Evolutionary conservation across 139 green algal genomes (phyloP), one percentile per base, ranked within the genome.

Genomic region (Eudorina sp.): DNA sequence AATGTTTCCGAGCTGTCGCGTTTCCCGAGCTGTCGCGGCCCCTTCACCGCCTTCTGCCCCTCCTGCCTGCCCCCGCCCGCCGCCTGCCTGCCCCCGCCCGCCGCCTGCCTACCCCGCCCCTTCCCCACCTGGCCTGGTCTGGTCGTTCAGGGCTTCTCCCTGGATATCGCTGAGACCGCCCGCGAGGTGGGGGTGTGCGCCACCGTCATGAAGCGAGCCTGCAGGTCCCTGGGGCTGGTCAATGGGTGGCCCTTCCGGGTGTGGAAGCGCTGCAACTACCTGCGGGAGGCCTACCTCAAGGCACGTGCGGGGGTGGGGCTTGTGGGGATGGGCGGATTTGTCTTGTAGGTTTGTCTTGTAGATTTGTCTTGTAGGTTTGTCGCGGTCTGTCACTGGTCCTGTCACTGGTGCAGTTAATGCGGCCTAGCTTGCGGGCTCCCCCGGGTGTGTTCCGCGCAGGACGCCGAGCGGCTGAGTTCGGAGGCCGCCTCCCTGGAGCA

Each of bases 101-200:
- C 51, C 13, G 51, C 51, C 51, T 58, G 13, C 51, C 51, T 16
- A 58, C 51, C 13, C 16, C 51, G 51, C 16, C 51, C n/a, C n/a
- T n/a, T n/a, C n/a, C n/a, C n/a, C n/a, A n/a, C n/a, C n/a, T n/a
- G n/a, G n/a, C n/a, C n/a, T n/a, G n/a, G n/a, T n/a, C n/a, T n/a
- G n/a, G n/a, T n/a, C n/a, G n/a, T n/a, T n/a, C 73, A 81, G 73
- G 45, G 45, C n/a, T 81, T 81, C 8, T 62, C 43, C 0, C 3
- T 81, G 5, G 73, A 81, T 41, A 81, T 81, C 25, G 29, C 73
- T 11, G 73, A 81, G 45, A 81, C 73, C 5, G 73, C 73, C n/a
- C 29, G n/a, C 34, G 31, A 45, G 45, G 45, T 81, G 45, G 73
- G 73, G 45, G 73, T 81, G 46, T 81, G 73, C 45, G n/a, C 73